Conservation (phyloP, 768 basidiomycete species). For the Xerocomus brunneocitrinus region DNA sequence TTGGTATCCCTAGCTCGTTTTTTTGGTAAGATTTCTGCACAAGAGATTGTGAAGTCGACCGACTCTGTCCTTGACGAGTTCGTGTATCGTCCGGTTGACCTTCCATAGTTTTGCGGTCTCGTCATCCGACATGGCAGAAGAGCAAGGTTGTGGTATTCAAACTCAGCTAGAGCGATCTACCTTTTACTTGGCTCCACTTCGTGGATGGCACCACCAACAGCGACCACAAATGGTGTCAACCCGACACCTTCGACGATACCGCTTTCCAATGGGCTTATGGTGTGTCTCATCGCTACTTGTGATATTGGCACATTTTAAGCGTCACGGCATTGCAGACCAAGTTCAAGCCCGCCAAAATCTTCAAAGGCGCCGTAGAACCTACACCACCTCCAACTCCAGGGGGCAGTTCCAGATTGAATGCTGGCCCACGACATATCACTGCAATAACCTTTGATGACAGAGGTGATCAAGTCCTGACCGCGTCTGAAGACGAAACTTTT, state of each 20-base stretch:
- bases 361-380: conserved; percentile 71
- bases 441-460: conserved; percentile 88
- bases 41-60: conserved; percentile 10
- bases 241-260: conserved; percentile 34
- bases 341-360: conserved; percentile 87
- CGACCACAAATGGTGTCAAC: conserved; percentile 32
- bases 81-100: conserved; percentile 93
- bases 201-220: conserved; percentile 38
- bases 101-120: conserved; percentile 91
- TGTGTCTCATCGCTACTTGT: conserved; percentile 20
- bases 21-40: conserved; percentile 16
- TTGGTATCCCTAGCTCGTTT: conserved; percentile 68
- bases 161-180: conserved; percentile 43
- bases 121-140: conserved; percentile 61
- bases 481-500: conserved; percentile 90
- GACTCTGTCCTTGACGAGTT: conserved; percentile 94
- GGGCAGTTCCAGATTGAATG: conserved; percentile 29
- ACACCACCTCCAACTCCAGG: conserved; percentile 45
- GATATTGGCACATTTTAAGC: neutral
- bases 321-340: conserved; percentile 44
- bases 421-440: conserved; percentile 72
- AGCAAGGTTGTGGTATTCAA: conserved; percentile 39
- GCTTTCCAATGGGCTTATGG: conserved; percentile 51
- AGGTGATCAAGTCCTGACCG: conserved; percentile 83
- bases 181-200: conserved; percentile 1